Evolutionary conservation across 805 yeast genomes (phyloP).

Genomic region (Ogataea polymorpha): DNA sequence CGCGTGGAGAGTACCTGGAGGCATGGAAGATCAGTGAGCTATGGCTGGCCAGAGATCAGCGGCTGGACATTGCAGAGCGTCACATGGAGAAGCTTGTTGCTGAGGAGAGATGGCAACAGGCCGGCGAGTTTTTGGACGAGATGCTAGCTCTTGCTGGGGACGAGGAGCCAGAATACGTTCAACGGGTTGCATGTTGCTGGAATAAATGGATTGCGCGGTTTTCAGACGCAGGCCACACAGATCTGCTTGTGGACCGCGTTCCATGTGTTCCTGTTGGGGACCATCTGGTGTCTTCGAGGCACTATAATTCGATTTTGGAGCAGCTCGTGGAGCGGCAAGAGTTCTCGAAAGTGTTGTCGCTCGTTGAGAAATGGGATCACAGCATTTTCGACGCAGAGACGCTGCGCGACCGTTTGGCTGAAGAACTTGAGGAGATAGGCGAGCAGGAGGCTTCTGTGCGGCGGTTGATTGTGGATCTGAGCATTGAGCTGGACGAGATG

Average conservation of each 20-base stretch:
- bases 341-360: conserved; percentile 36
- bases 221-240: conserved; percentile 43
- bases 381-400: conserved; percentile 45
- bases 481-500: conserved; percentile 56
- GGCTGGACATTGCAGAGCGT: conserved; percentile 59
- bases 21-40: conserved; percentile 80
- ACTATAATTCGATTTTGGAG: conserved; percentile 46
- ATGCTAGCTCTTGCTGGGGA: conserved; percentile 33
- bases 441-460: conserved; percentile 31
- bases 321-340: conserved; percentile 41
- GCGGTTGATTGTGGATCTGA: conserved; percentile 47
- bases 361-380: conserved; percentile 56
- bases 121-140: conserved; percentile 46
- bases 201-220: conserved; percentile 56
- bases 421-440: conserved; percentile 29
- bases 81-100: conserved; percentile 46
- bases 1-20: conserved; percentile 48
- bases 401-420: conserved; percentile 47
- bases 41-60: conserved; percentile 45
- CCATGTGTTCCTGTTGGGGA: conserved; percentile 44
- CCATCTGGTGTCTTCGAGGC: conserved; percentile 32
- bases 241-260: conserved; percentile 46
- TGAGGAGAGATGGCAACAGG: conserved; percentile 50
- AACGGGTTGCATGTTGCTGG: conserved; percentile 51
- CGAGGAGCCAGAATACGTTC: conserved; percentile 19